Base-by-base conservation (phyloP, 129 eudicot genomes). In the Escallonia herrerae region DNA sequence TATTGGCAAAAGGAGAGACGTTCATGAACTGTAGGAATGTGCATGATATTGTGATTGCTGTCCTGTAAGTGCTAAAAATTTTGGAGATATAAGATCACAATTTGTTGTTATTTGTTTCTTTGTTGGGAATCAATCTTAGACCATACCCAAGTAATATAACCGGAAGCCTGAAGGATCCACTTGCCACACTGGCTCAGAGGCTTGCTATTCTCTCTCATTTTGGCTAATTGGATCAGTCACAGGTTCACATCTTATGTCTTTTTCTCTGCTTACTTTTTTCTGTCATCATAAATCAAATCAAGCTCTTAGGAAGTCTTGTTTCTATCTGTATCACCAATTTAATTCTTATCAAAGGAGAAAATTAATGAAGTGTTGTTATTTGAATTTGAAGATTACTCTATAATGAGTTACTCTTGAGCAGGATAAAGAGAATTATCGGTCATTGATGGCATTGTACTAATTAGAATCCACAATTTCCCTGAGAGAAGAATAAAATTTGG, bases 1-100 rank as follows among this genome's bases (percentile, higher is more conserved):
- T 94, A 50, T 94, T 97, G 97, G 89, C 90, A 39, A 94, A 94
- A 67, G 99, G 97, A 62, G 95, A 94, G 71, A 86, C 95, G 6
- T 94, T 95, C 9, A 66, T 69, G 67, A 94, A 94, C 74, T 94
- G 86, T 77, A 94, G 89, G 76, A 89, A 89, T 64, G 79, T 94
- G 39, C 79, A 68, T 65, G 86, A 94, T 71, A 72, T 89, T 86
- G 97, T 59, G 99, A 94, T 68, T 86, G 88, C 45, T 97, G 86
- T 69, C 87, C 97, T 69, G 97, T 90, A 79, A 82, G 95, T 77
- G 11, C 11, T 4, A 6, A 49, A 45, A 48, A 22, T 40, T 15
- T 6, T 33, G 3, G 1, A 3, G 4, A 4, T 22, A 15, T 10
- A 8, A 33, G 15, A 37, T 60, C 55, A 50, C 37, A 11, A 13